Evolutionary conservation across 1,139 yeast species (phyloP), one percentile per base, ranked within the genome.

Genomic region (Arxiozyma telluris): DNA sequence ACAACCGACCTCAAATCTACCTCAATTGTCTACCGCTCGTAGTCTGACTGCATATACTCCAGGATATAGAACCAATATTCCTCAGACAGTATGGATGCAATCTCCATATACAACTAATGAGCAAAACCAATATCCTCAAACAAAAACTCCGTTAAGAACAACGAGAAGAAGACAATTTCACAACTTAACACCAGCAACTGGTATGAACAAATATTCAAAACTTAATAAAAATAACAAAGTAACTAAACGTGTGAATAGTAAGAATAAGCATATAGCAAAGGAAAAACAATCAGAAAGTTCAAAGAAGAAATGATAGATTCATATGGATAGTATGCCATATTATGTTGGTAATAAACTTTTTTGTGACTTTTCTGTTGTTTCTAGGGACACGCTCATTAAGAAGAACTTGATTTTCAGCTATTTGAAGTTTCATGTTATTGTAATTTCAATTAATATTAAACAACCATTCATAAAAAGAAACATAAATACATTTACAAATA

Each of bases 31-130:
- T 9, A 22, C 61, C 3, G 57, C 57, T 18, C 58, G 49, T 27
- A 47, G 56, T 27, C 50, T 59, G 12, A 58, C 57, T 44, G 55
- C 62, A 2, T 64, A 57, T 41, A 55, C 69, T 1, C 61, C 68
- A 21, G 59, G 58, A 30, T 57, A 60, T 51, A 62, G 66, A 46
- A 11, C 52, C 6, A 21, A 52, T 11, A 49, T 49, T n/a, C 51
- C 51, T 27, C 41, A 34, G 7, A 18, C 49, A 5, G 49, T 54
- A 3, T 56, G 58, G 58, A 41, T 50, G 3, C 52, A 53, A 27
- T 54, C 57, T 9, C 58, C 57, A 1, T 56, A 48, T 49, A 23
- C 48, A 1, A 46, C 53, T 15, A 50, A 22, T 23, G 47, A 39
- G 15, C 43, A 52, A 4, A 49, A 25, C 20, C 47, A 42, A 17